Percentiles rank a stretch among this genome's conserved stretches.
phyloP scores from a whole-genome alignment of 805 yeast species.

The Blastobotrys parvus region DNA sequence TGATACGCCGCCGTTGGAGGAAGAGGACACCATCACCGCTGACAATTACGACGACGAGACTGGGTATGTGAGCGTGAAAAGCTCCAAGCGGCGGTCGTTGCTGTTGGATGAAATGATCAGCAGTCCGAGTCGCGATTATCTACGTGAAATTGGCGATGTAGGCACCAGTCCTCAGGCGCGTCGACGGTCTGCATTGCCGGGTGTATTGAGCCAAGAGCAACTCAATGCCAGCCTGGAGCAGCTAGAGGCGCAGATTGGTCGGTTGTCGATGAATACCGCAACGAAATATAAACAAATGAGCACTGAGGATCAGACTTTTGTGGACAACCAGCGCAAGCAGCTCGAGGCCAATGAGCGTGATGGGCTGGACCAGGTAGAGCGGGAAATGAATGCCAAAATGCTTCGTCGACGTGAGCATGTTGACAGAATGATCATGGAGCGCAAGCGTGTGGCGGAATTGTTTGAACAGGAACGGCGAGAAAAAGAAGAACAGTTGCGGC shows the following conservation, averaged over 20 bases:
- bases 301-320: background rate
- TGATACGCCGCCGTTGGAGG: too few species aligned
- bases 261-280: background rate
- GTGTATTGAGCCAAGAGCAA: constrained; percentile 22
- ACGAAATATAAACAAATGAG: background rate
- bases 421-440: background rate
- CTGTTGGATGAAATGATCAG: background rate
- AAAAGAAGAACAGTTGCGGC: constrained; percentile 10
- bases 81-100: background rate
- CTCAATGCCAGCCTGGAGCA: constrained; percentile 1
- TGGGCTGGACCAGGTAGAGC: background rate
- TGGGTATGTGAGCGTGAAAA: background rate
- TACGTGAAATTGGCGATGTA: too few species aligned
- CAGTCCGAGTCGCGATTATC: background rate
- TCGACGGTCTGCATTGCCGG: background rate
- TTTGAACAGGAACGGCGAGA: constrained; percentile 1
- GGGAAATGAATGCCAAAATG: background rate
- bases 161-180: background rate
- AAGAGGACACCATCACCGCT: background rate
- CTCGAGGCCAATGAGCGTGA: background rate
- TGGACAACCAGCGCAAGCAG: background rate
- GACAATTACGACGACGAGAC: too few species aligned
- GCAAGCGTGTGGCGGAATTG: background rate
- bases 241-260: constrained; percentile 1
- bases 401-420: constrained; percentile 2